Evolutionary conservation across 257 asterid species (phyloP).

Genomic region (Mitragyna speciosa): DNA sequence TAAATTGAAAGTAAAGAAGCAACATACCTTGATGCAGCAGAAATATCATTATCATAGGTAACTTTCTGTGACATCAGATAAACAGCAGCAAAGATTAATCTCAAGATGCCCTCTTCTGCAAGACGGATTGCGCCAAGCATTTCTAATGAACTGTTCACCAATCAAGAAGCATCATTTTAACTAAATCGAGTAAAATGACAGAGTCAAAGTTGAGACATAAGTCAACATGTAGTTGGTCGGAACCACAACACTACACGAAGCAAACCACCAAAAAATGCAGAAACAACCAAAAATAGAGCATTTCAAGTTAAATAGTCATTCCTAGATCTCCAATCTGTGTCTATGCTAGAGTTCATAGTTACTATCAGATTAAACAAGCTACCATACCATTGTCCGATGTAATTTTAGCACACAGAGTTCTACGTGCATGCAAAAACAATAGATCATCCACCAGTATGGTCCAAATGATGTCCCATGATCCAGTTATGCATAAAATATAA

Average conservation of each 20-base stretch:
- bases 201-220: background rate
- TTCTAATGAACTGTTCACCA: conserved; percentile 76
- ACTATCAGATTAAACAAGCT: background rate
- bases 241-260: conserved; percentile 5
- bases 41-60: conserved; percentile 66
- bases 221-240: background rate
- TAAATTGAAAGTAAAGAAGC: conserved; percentile 18
- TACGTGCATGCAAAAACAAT: background rate
- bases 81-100: conserved; percentile 80
- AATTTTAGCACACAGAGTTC: background rate
- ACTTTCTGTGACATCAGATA: conserved; percentile 65
- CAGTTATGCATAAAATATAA: background rate
- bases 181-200: background rate
- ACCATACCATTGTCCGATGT: background rate
- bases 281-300: background rate
- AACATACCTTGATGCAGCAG: conserved; percentile 88
- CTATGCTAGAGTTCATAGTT: background rate
- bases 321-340: background rate
- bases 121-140: conserved; percentile 71
- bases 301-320: background rate
- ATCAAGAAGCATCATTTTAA: conserved; percentile 27
- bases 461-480: background rate
- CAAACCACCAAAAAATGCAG: background rate
- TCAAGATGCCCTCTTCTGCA: conserved; percentile 89
- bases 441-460: background rate